Base-by-base conservation (phyloP, 805 yeast genomes). In the Lipomyces mesembrius region DNA sequence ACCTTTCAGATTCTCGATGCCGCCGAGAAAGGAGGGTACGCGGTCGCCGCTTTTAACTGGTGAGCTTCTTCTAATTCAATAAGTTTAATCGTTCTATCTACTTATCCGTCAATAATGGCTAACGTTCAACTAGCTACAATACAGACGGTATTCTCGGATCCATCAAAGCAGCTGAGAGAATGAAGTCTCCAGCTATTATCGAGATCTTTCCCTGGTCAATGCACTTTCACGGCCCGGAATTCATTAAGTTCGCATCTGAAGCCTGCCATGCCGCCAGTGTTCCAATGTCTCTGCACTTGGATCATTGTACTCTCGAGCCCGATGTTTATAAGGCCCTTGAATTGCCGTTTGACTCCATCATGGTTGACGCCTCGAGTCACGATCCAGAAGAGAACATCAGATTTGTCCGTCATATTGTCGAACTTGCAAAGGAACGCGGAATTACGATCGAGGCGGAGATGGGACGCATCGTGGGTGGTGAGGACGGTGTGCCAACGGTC, bases 151-250 rank as follows among this genome's bases (percentile, higher is more conserved):
- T 75, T 9, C 62, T 77, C n/a, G 77, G 77, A 14, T 74, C 79
- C 73, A 73, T 79, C 52, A 70, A 71, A 60, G 81, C 81, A 2
- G 81, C 81, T 5, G 81, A 79, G 68, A 71, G 64, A 32, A 71
- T 73, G 65, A 72, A 68, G 59, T 74, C 80, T 14, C 81, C 81
- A 2, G 72, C 76, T 35, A 77, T 79, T 59, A 70, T 79, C 20
- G 77, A 75, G 63, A 68, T 79, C 63, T 78, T 79, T 67, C 81
- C 81, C 12, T 79, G 80, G 80, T 79, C 80, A 8, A 74, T 79
- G 51, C 74, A 75, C n/a, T 75, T 74, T 68, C 75, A 75, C 20
- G 75, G 77, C 46, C 77, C 77, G 12, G 76, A 75, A 37, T 72
- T 77, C 37, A 72, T 76, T 51, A 69, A 73, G 58, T 76, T 76